Base-by-base conservation (phyloP, 2,329 filamentous ascomycete genomes). In the Trichoderma sp. region DNA sequence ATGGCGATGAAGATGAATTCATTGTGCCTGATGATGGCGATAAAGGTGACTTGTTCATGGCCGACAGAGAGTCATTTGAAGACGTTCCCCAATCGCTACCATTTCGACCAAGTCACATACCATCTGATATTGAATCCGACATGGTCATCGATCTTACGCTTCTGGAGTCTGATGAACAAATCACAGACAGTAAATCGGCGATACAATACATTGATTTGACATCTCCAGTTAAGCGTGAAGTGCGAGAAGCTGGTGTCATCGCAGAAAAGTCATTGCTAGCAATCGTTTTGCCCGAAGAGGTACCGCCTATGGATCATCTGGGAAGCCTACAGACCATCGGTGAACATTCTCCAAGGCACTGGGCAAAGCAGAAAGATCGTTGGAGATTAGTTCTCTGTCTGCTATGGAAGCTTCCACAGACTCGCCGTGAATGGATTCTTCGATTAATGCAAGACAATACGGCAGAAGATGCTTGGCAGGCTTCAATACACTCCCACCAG, bases 71-170 rank as follows among this genome's bases (percentile, higher is more conserved):
- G n/a, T 6, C 43, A 18, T n/a, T 21, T 24, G 30, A 51, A 39
- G 56, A 15, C 12, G 30, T 21, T 61, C 62, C 57, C 5, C 28
- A 15, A 18, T 60, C 32, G 5, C 43, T 57, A 63, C 58, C 26
- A 58, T 26, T 11, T 21, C 57, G 11, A 8, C 30, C 51, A 26
- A 73, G 71, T 28, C 28, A 39, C 63, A 32, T 61, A 8, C 32
- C 51, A 56, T 39, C 76, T 56, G 78, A 79, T 18, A 53, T 68
- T 11, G 77, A 79, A 75, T 36, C 73, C 73, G 1, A 32, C 57
- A 73, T 74, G 14, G 76, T 72, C 57, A 71, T 81, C 28, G 80
- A 81, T 67, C 76, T 81, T 14, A 81, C 80, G 18, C 76, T 79
- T 36, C 34, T 74, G 4, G 74, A 76, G n/a, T 75, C 75, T 18